These are phyloP conservation scores for Salinomyces thailandicus DNA, from an alignment of 2,329 filamentous ascomycete species.

Conservation along the genomic window DNA sequence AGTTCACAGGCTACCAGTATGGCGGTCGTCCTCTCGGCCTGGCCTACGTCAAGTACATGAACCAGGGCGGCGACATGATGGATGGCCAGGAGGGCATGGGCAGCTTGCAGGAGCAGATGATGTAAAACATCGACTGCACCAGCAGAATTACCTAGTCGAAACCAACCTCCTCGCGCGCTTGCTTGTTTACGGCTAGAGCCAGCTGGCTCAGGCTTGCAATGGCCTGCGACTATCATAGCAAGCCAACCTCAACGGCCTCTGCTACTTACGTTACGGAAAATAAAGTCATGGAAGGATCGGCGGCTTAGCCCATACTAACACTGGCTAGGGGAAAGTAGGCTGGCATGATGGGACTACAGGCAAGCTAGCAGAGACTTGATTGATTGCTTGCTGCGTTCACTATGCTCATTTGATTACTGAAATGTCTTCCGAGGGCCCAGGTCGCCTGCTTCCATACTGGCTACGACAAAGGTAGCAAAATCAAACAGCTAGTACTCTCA, in stretches of 20 bases:
- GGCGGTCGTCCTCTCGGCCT: slow-evolving; percentile 87
- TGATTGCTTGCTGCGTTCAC: background rate
- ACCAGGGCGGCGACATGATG: slow-evolving; percentile 44
- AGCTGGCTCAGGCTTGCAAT: background rate
- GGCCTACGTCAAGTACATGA: slow-evolving; percentile 88
- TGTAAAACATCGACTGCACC: slow-evolving; percentile 43
- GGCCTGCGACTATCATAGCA: too few relatives aligned
- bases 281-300: too few relatives aligned
- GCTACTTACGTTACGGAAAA: too few relatives aligned
- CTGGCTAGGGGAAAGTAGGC: too few relatives aligned
- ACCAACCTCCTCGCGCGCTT: too few relatives aligned
- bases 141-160: too few relatives aligned
- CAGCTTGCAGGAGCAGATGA: slow-evolving; percentile 95
- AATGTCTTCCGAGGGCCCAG: slow-evolving; percentile 3
- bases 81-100: slow-evolving; percentile 61
- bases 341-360: background rate
- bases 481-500: slow-evolving; percentile 37
- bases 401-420: too few relatives aligned
- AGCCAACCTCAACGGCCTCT: too few relatives aligned
- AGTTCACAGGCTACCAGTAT: slow-evolving; percentile 97
- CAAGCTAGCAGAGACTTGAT: background rate
- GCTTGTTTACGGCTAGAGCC: too few relatives aligned
- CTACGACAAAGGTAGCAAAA: slow-evolving; percentile 8
- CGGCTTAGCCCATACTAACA: too few relatives aligned
- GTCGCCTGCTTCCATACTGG: too few relatives aligned